Base-by-base conservation (phyloP, 2,329 filamentous ascomycete genomes). In the Passalora sequoiae region DNA sequence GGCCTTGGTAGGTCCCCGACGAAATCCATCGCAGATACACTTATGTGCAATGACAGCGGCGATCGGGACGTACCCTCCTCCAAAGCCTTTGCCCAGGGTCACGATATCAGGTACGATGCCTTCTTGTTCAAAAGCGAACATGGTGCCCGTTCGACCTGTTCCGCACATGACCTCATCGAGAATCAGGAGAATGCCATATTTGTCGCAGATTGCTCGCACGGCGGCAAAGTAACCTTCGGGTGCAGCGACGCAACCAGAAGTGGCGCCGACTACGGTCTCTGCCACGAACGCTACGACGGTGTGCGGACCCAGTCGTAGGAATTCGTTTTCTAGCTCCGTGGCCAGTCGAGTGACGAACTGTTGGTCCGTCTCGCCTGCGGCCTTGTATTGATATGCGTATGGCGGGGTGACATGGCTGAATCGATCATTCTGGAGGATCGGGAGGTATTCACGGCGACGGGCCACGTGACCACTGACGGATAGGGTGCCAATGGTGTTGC, bases 31-130 rank as follows among this genome's bases (percentile, higher is more conserved):
- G 8, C 74, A 63, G 6, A 83, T 66, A 8, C 62, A 66, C 1
- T 65, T 54, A 10, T 71, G 68, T 2, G 78, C 66, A 1, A 84
- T 63, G 3, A 83, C 63, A 1, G 68, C 80, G 0, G 79, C 75
- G 5, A 83, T 69, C 0, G 78, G 71, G 13, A 69, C 68, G 44
- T 77, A 83, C 0, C 81, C 81, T 10, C 71, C 80, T 0, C 74
- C 78, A 0, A 85, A 66, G 0, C 76, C 77, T 57, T 85, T 85
- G 0, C 77, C 81, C 2, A 83, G 62, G 0, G 77, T 76, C 56
- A 80, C 71, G 2, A 85, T 69, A 53, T 85, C 80, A 0, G 81
- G 81, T 6, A 74, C 65, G 0, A 61, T 69, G 20, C 51, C 49
- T 13, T 53, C 44, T 6, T 9, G 16, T 43, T 62, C 28, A 49